Evolutionary conservation across 495 filamentous ascomycete genomes (phyloP).

Genomic region (Penicillium canescens): DNA sequence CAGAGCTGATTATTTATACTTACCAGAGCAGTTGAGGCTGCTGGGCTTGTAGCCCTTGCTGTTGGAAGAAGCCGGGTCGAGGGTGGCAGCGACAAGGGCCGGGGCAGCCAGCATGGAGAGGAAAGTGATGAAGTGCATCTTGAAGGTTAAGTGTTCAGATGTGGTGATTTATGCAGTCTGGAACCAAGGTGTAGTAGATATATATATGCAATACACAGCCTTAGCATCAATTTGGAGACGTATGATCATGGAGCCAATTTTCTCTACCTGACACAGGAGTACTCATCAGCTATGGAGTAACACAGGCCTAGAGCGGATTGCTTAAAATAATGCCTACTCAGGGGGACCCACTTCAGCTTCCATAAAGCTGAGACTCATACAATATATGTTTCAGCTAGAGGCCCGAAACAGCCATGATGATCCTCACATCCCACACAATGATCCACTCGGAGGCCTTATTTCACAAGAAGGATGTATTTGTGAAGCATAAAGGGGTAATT

Average conservation of each 20-base stretch:
- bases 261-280: background rate
- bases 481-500: too few species aligned
- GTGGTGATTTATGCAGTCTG: background rate
- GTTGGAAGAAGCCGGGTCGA: conserved; percentile 30
- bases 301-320: background rate
- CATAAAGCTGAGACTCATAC: background rate
- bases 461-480: too few species aligned
- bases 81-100: conserved; percentile 22
- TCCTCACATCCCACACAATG: too few species aligned
- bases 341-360: background rate
- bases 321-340: background rate
- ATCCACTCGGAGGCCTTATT: too few species aligned
- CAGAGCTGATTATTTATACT: background rate
- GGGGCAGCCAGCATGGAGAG: conserved; percentile 13
- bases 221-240: background rate
- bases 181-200: background rate
- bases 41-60: conserved; percentile 32
- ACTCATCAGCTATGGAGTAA: background rate
- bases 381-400: background rate
- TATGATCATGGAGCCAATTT: background rate
- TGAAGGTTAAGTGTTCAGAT: background rate
- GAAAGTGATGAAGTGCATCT: conserved; percentile 22
- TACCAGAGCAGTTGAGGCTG: conserved; percentile 25
- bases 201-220: background rate
- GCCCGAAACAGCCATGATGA: too few species aligned